These are phyloP conservation scores for Berberis thunbergii DNA, from an alignment of 164 flowering plant species.

Conservation along the genomic window DNA sequence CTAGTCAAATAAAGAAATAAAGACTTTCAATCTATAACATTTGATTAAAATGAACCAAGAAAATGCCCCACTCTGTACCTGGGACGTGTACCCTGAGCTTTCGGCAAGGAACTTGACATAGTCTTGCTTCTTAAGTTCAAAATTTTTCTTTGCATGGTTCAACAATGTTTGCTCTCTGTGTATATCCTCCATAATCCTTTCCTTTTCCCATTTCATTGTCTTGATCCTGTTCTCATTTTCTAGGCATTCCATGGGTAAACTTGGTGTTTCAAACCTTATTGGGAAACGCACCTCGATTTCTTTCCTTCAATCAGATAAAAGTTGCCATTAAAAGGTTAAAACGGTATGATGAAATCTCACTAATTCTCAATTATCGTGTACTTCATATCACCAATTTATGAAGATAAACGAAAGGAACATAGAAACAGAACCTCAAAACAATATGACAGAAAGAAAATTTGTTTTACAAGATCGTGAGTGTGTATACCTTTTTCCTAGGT, in stretches of 20 bases:
- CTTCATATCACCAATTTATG: not conserved
- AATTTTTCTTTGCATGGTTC: conserved; percentile 36
- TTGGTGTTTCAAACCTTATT: conserved; percentile 18
- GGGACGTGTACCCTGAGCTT: conserved; percentile 38
- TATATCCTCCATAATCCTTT: conserved; percentile 58
- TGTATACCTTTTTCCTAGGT: conserved; percentile 54
- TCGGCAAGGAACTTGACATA: conserved; percentile 48
- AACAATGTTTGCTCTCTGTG: conserved; percentile 50
- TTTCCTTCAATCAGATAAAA: conserved; percentile 27
- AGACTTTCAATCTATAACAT: not conserved
- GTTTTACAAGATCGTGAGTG: not conserved
- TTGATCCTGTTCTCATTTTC: conserved; percentile 44
- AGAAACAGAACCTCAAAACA: not conserved
- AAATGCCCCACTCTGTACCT: conserved; percentile 30
- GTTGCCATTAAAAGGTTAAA: not conserved
- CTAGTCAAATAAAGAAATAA: no score
- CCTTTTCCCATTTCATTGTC: conserved; percentile 49
- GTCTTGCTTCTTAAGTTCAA: conserved; percentile 48
- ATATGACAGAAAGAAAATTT: no score
- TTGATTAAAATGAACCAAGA: not conserved
- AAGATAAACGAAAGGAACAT: not conserved
- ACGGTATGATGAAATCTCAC: not conserved
- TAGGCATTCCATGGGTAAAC: conserved; percentile 21
- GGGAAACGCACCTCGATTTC: conserved; percentile 61
- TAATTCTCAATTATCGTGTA: not conserved